A percentile compares a stretch with the other conserved stretches of the same genome.
Conservation (phyloP, 2,329 filamentous ascomycete species). For the Fusarium succisae region DNA sequence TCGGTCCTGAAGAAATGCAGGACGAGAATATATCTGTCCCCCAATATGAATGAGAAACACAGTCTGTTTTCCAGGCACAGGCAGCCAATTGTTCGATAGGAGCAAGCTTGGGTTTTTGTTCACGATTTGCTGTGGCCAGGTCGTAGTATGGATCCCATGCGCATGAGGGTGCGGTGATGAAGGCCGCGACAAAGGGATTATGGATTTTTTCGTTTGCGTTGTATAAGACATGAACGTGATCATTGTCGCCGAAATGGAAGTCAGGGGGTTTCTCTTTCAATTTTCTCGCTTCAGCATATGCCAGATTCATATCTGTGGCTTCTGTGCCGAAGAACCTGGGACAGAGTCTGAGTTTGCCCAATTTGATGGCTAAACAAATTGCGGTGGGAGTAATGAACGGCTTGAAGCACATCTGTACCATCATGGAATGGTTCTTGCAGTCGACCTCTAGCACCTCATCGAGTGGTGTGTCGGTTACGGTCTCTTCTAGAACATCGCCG, state of each 20-base stretch:
- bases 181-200: neutral
- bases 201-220: fast-evolving
- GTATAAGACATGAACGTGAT: neutral
- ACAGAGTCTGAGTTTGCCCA: neutral
- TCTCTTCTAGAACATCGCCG: neutral
- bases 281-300: neutral
- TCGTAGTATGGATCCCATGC: neutral
- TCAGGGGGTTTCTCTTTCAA: neutral
- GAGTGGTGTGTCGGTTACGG: neutral
- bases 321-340: neutral
- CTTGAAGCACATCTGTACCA: neutral
- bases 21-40: neutral
- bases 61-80: neutral
- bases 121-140: neutral
- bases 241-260: neutral
- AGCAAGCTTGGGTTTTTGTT: neutral
- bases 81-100: neutral
- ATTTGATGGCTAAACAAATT: neutral
- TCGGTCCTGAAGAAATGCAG: neutral
- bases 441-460: too few species aligned
- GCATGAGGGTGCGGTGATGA: neutral
- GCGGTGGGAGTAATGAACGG: neutral
- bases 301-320: neutral
- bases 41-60: neutral
- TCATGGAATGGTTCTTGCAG: neutral